These are phyloP conservation scores for Fusarium buharicum DNA, from an alignment of 2,329 filamentous ascomycete species.

Conservation along the genomic window DNA sequence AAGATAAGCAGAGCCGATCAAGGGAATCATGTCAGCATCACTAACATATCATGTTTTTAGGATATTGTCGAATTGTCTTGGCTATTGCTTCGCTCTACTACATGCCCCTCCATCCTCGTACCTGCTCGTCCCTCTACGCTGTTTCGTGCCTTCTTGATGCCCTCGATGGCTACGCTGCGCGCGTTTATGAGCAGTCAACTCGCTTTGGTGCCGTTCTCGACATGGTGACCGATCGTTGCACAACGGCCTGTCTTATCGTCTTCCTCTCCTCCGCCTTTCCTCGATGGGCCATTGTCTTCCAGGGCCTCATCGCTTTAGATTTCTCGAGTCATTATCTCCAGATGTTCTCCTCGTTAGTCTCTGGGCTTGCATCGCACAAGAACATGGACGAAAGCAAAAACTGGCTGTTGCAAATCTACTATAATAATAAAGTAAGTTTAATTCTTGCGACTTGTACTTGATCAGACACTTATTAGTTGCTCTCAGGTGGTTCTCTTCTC, in stretches of 20 bases:
- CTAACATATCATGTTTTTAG: conserved; percentile 55
- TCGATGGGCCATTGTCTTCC: conserved; percentile 92
- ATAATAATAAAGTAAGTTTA: conserved; percentile 85
- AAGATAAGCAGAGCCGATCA: conserved; percentile 45
- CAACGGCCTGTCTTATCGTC: conserved; percentile 91
- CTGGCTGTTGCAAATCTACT: conserved; percentile 93
- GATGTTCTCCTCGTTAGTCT: conserved; percentile 96
- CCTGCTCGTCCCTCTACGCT: conserved; percentile 90
- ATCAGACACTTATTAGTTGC: conserved; percentile 11
- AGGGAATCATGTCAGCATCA: conserved; percentile 1
- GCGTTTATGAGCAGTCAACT: conserved; percentile 84
- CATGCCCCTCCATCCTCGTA: conserved; percentile 98
- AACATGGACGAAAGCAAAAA: conserved; percentile 88
- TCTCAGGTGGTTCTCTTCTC: conserved; percentile 85
- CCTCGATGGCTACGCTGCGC: conserved; percentile 90
- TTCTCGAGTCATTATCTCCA: conserved; percentile 98
- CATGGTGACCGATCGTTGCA: conserved; percentile 99
- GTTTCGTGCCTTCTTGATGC: conserved; percentile 95
- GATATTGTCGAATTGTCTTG: conserved; percentile 80
- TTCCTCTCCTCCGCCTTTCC: conserved; percentile 96
- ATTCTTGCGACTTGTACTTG: not conserved
- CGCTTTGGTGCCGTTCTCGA: conserved; percentile 96
- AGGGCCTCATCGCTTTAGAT: conserved; percentile 90
- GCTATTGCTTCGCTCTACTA: conserved; percentile 95
- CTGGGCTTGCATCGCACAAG: conserved; percentile 84